phyloP scores from a whole-genome alignment of 108 stramenopile genomes.

The Stephanodiscus minutulus region DNA sequence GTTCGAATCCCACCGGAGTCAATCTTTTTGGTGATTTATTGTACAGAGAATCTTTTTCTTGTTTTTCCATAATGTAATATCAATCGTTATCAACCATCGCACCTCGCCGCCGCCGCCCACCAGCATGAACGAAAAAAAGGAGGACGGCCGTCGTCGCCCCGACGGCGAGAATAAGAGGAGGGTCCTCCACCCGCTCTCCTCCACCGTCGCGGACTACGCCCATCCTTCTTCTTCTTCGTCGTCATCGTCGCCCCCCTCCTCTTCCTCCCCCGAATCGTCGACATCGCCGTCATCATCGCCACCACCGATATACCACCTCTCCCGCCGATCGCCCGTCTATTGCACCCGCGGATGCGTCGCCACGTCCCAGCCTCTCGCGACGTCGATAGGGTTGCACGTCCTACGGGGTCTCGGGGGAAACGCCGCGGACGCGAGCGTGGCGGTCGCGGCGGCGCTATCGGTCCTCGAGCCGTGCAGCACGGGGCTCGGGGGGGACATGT shows the following conservation, averaged over 20 bases:
- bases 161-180: too few species aligned
- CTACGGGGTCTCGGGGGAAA: constrained; percentile 64
- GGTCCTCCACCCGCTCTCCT: too few species aligned
- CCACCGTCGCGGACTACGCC: too few species aligned
- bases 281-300: constrained; percentile 5
- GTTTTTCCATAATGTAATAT: too few species aligned
- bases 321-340: constrained; percentile 74
- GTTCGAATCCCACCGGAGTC: constrained; percentile 25
- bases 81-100: too few species aligned
- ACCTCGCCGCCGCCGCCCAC: too few species aligned
- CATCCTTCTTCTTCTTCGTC: too few species aligned
- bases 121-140: too few species aligned
- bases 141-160: too few species aligned
- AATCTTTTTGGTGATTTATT: too few species aligned
- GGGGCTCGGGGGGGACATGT: constrained; percentile 75
- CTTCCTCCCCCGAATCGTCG: neutral
- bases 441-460: constrained; percentile 73
- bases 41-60: too few species aligned
- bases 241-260: too few species aligned
- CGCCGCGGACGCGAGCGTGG: constrained; percentile 82
- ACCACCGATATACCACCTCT: constrained; percentile 40
- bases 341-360: constrained; percentile 73
- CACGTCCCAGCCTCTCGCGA: constrained; percentile 76
- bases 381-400: constrained; percentile 68
- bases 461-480: constrained; percentile 50